These are phyloP conservation scores for Chaetomium sp. DNA, from an alignment of 2,329 filamentous ascomycete genomes.

Conservation along the genomic window DNA sequence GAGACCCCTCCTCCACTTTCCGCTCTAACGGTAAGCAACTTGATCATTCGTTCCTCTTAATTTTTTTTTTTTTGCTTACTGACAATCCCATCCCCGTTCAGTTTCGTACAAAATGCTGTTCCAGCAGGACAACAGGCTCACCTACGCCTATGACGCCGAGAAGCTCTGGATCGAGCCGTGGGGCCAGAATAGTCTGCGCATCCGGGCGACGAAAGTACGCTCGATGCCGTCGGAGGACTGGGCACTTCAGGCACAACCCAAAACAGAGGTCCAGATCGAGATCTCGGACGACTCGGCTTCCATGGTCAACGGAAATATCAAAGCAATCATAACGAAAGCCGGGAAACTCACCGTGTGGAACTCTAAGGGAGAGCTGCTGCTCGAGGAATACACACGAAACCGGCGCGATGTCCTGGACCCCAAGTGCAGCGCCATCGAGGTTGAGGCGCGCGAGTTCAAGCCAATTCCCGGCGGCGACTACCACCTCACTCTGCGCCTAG, in stretches of 20 bases:
- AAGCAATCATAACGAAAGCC: background rate
- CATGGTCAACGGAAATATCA: conserved; percentile 3
- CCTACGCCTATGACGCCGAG: conserved; percentile 8
- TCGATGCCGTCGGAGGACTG: conserved; percentile 5
- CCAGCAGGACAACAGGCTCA: conserved; percentile 4
- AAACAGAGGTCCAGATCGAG: background rate
- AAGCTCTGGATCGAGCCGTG: conserved; percentile 10
- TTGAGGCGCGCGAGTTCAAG: conserved; percentile 7
- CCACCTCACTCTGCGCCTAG: conserved; percentile 3
- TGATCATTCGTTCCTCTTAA: background rate
- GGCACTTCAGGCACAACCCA: background rate
- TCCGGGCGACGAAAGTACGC: conserved; percentile 4
- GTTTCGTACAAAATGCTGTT: background rate
- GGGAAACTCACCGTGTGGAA: conserved; percentile 3
- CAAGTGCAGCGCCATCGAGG: conserved; percentile 8
- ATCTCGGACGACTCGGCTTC: background rate
- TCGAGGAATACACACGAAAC: conserved; percentile 8
- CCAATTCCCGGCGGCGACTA: background rate
- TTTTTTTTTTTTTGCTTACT: background rate
- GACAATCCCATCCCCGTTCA: background rate
- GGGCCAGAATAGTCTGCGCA: conserved; percentile 4
- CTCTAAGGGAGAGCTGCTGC: background rate
- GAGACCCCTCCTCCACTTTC: background rate
- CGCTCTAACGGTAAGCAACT: background rate
- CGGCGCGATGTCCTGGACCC: conserved; percentile 7